Conservation (phyloP, 176 grass and related monocot species). For the Cenchrus americanus region DNA sequence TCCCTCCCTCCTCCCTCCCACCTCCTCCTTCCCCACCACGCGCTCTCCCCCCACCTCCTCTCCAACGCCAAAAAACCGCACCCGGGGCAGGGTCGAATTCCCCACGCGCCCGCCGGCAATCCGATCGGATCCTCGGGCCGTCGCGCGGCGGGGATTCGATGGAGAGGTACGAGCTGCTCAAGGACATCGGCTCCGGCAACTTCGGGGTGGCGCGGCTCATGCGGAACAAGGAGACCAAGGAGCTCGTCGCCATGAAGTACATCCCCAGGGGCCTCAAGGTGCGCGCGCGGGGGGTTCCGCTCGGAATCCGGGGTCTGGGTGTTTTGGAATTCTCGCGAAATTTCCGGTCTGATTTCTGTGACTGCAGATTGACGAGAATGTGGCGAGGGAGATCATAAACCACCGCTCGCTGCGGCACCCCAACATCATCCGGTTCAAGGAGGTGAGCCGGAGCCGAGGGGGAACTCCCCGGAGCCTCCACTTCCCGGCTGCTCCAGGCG, state of each 20-base stretch:
- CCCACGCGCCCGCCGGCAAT: not conserved
- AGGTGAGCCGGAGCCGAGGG: conserved; percentile 41
- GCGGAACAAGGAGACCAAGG: conserved; percentile 84
- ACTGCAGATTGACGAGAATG: conserved; percentile 69
- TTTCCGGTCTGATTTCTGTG: not conserved
- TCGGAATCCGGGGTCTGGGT: not conserved
- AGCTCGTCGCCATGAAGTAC: conserved; percentile 95
- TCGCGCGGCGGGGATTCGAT: conserved; percentile 21
- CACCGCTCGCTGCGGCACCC: conserved; percentile 88
- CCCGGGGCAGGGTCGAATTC: not conserved
- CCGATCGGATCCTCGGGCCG: not conserved
- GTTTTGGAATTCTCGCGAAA: not conserved
- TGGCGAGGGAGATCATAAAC: conserved; percentile 88
- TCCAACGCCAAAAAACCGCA: not conserved
- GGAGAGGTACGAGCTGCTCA: conserved; percentile 89
- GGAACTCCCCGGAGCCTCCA: not conserved
- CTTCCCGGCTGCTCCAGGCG: not conserved
- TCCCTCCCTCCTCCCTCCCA: not conserved
- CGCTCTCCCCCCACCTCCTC: not conserved
- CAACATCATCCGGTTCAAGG: conserved; percentile 94
- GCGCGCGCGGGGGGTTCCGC: not conserved
- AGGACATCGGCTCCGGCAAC: conserved; percentile 84
- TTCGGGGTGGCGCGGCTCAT: conserved; percentile 85
- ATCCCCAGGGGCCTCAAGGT: conserved; percentile 84
- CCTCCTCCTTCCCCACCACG: not conserved